Base-by-base conservation (phyloP, 2,329 filamentous ascomycete genomes). In the Lasiodiplodia sp. region DNA sequence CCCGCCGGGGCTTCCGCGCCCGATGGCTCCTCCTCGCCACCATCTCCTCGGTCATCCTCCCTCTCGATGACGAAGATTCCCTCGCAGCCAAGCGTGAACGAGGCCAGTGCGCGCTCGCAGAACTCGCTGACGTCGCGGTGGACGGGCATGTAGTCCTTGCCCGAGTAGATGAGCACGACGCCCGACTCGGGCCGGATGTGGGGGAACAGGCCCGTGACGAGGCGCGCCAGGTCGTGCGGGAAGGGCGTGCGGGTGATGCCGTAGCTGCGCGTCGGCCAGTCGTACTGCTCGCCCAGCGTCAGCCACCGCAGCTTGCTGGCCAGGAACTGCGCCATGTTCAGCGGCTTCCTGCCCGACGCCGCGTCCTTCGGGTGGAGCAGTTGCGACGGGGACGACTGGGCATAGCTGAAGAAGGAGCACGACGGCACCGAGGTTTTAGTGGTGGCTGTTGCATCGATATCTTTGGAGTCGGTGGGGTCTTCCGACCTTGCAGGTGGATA, bases 91-190 rank as follows among this genome's bases (percentile, higher is more conserved):
- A 98, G 84, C 73, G 92, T 97, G 51, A 98, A 82, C 72, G 93
- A 97, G n/a, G 97, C 88, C 34, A 98, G 85, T 0, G 93, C 93
- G 65, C 86, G 88, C 73, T 92, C 87, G 60, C 90, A 91, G 72
- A 92, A 86, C 81, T 98, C 95, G 71, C 93, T 96, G 51, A 97
- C 94, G 77, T 99, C 95, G 14, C 96, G 89, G 81, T 98, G 95
- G 78, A 97, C 87, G 82, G 93, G 95, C 78, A 98, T 89, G 0
- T 92, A 96, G 76, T 98, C 94, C 25, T 93, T 92, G 0, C 95
- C 92, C 0, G 89, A 92, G 81, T 98, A 98, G 63, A 98, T 86
- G 78, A 98, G 97, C 72, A 97, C 88, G 71, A 98, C 98, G 47
- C 95, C 95, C 0, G 96, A 94, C 81, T 98, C 90, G 0, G 95